phyloP scores from a whole-genome alignment of 805 yeast genomes.

The Kurtzmaniella fragi region DNA sequence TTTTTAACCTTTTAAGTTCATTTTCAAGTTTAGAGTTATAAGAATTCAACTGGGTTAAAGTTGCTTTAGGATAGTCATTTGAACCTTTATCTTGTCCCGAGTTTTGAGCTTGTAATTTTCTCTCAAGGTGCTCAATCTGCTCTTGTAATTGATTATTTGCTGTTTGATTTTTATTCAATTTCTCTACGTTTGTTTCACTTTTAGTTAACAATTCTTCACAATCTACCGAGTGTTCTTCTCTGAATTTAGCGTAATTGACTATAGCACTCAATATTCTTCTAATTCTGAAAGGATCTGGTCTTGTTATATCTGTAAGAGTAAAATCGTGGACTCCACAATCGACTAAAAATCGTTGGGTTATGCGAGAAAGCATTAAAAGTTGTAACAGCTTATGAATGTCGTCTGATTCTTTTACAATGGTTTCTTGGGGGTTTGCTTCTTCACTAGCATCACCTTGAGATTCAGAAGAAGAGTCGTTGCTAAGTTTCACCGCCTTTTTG shows the following conservation, averaged over 20 bases:
- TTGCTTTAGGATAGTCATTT: conserved; percentile 17
- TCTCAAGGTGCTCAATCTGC: conserved; percentile 23
- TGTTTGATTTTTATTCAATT: conserved; percentile 25
- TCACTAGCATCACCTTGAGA: conserved; percentile 7
- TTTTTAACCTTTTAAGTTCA: conserved; percentile 57
- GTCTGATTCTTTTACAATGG: conserved; percentile 2
- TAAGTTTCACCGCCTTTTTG: conserved; percentile 8
- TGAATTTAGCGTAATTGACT: conserved; percentile 77
- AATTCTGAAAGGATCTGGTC: conserved; percentile 69
- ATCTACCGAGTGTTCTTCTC: conserved; percentile 71
- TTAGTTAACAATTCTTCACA: conserved; percentile 57
- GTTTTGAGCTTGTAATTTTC: conserved; percentile 25
- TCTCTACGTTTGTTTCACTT: conserved; percentile 46
- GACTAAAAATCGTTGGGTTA: conserved; percentile 41
- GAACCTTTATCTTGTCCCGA: conserved; percentile 13
- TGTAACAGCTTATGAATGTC: neutral
- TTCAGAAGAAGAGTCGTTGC: no score
- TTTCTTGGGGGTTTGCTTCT: conserved; percentile 5
- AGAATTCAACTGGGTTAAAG: conserved; percentile 33
- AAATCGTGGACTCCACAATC: conserved; percentile 79
- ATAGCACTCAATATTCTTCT: conserved; percentile 72
- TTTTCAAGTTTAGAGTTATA: conserved; percentile 55
- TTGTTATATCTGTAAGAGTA: conserved; percentile 63
- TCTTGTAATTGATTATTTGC: conserved; percentile 12
- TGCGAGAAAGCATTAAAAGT: neutral